Conservation (phyloP, 305 asterid species). For the Rubia tinctorum region DNA sequence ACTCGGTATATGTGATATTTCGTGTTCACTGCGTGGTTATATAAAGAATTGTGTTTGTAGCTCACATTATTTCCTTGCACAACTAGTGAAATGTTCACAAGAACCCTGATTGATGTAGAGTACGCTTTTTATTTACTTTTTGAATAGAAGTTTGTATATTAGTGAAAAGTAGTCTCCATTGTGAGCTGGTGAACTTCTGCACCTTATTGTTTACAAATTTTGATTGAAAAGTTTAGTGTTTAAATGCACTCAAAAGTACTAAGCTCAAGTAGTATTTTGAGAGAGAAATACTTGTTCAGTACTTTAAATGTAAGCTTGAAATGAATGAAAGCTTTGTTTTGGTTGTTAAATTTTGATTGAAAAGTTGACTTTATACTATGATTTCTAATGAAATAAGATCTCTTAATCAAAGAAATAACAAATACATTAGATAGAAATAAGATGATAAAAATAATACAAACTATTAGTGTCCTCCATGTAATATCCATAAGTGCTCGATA, state of each 20-base stretch:
- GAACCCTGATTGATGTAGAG: background rate
- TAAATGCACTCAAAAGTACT: too few species aligned
- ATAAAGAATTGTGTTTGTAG: background rate
- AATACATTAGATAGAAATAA: too few species aligned
- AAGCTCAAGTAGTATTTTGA: too few species aligned
- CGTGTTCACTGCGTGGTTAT: background rate
- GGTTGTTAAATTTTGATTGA: too few species aligned
- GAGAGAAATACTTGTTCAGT: background rate
- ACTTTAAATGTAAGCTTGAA: background rate
- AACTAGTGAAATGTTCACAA: background rate
- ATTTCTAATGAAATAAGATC: too few species aligned
- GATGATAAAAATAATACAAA: too few species aligned
- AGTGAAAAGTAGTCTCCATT: background rate
- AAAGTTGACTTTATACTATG: too few species aligned
- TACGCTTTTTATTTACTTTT: too few species aligned
- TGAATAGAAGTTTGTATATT: background rate
- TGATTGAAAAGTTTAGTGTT: background rate
- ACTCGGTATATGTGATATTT: background rate
- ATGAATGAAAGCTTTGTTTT: too few species aligned
- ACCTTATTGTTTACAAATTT: background rate
- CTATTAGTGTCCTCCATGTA: too few species aligned
- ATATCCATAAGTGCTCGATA: too few species aligned
- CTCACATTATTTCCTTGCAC: background rate
- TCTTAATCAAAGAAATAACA: too few species aligned
- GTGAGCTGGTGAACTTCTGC: background rate